phyloP scores from a whole-genome alignment of 2,329 filamentous ascomycete genomes.

The Alternaria gansuensis region DNA sequence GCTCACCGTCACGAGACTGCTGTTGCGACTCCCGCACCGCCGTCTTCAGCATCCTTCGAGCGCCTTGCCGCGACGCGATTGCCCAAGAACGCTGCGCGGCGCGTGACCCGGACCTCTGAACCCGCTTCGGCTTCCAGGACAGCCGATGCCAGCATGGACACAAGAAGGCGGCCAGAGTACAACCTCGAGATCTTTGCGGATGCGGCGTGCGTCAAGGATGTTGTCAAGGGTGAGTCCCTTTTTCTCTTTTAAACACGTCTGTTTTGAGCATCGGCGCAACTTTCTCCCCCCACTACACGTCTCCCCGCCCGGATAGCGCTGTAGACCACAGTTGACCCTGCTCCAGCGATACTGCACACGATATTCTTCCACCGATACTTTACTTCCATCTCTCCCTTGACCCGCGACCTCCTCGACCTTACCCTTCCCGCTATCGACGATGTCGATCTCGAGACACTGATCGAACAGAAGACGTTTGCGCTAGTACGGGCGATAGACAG shows the following conservation, averaged over 20 bases:
- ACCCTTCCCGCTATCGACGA: conserved; percentile 90
- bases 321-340: conserved; percentile 21
- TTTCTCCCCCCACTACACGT: conserved; percentile 18
- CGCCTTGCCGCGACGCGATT: conserved; percentile 22
- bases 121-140: conserved; percentile 21
- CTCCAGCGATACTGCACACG: conserved; percentile 84
- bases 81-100: conserved; percentile 25
- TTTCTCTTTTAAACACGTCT: conserved; percentile 9
- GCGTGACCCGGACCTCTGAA: conserved; percentile 20
- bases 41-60: conserved; percentile 3
- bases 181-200: conserved; percentile 94
- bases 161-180: conserved; percentile 80
- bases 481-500: conserved; percentile 79
- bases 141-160: conserved; percentile 64
- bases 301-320: conserved; percentile 16
- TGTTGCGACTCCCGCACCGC: not conserved
- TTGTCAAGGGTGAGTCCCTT: conserved; percentile 79
- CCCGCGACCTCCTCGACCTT: conserved; percentile 88
- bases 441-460: conserved; percentile 89
- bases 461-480: conserved; percentile 83
- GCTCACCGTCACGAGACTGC: conserved; percentile 2
- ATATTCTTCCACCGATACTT: conserved; percentile 99
- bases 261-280: conserved; percentile 12
- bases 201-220: conserved; percentile 85
- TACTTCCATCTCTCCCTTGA: conserved; percentile 80